phyloP scores from a whole-genome alignment of 2,329 filamentous ascomycete genomes.

The Exophiala sp. region DNA sequence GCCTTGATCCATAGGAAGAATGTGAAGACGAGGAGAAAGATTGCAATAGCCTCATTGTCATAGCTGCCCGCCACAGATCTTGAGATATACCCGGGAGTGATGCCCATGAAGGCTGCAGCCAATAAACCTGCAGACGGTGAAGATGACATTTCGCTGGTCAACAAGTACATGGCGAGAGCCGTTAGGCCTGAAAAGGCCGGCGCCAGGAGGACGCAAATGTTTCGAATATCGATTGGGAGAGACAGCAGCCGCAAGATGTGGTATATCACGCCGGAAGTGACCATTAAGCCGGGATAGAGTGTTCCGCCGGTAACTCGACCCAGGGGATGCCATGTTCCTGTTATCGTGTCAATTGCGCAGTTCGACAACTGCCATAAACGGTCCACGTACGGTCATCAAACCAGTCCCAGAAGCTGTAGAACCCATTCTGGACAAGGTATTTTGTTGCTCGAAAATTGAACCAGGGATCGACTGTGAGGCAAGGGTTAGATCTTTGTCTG shows the following conservation, averaged over 20 bases:
- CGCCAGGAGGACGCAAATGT: slow-evolving; percentile 94
- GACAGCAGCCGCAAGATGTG: slow-evolving; percentile 83
- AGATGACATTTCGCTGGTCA: slow-evolving; percentile 96
- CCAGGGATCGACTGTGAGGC: slow-evolving; percentile 85
- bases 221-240: slow-evolving; percentile 93
- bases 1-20: slow-evolving; percentile 99
- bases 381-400: slow-evolving; percentile 74
- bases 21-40: slow-evolving; percentile 96
- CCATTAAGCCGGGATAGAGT: slow-evolving; percentile 98
- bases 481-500: slow-evolving; percentile 28
- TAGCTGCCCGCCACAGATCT: slow-evolving; percentile 96
- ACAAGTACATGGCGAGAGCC: slow-evolving; percentile 83
- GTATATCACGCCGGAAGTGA: slow-evolving; percentile 95
- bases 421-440: slow-evolving; percentile 92
- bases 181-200: slow-evolving; percentile 92
- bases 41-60: slow-evolving; percentile 98
- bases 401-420: slow-evolving; percentile 99
- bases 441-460: slow-evolving; percentile 99
- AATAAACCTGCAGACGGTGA: slow-evolving; percentile 91
- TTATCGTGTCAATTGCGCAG: slow-evolving; percentile 18
- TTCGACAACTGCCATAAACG: not conserved
- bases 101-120: slow-evolving; percentile 94
- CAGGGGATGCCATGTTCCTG: slow-evolving; percentile 94
- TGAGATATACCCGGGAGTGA: slow-evolving; percentile 94
- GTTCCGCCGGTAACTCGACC: slow-evolving; percentile 97